These are phyloP conservation scores for Hortaea werneckii DNA, from an alignment of 2,329 filamentous ascomycete genomes.

Conservation along the genomic window DNA sequence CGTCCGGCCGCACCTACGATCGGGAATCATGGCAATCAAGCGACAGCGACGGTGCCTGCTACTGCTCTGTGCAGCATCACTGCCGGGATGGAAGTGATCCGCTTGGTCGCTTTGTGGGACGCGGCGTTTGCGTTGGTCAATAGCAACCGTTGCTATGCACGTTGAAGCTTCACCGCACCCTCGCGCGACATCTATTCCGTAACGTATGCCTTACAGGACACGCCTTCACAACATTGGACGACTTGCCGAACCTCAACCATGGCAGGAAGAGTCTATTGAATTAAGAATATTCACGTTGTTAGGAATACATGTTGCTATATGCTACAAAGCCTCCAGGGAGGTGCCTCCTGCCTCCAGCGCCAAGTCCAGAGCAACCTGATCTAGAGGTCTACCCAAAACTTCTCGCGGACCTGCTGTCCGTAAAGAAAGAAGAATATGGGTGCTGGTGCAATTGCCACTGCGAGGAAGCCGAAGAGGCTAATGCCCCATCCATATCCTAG, in stretches of 20 bases:
- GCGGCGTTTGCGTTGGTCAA: neutral
- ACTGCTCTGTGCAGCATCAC: neutral
- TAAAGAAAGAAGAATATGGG: slow-evolving; percentile 41
- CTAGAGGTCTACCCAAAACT: slow-evolving; percentile 20
- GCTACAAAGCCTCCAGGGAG: too few relatives aligned
- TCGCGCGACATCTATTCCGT: too few relatives aligned
- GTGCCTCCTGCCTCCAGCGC: too few relatives aligned
- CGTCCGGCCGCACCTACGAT: neutral
- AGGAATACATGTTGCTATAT: too few relatives aligned
- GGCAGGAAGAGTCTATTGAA: too few relatives aligned
- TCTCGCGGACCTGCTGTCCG: slow-evolving; percentile 37
- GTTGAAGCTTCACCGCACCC: too few relatives aligned
- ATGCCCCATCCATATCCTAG: slow-evolving; percentile 40
- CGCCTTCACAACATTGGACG: too few relatives aligned
- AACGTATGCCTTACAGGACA: too few relatives aligned
- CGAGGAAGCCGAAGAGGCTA: slow-evolving; percentile 38
- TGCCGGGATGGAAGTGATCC: slow-evolving; percentile 1
- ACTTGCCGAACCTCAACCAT: too few relatives aligned
- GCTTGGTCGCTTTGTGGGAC: neutral
- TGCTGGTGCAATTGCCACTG: slow-evolving; percentile 38
- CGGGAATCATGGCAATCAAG: neutral
- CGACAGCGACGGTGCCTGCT: neutral
- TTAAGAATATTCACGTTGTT: too few relatives aligned
- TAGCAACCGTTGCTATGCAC: neutral
- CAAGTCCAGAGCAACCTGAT: too few relatives aligned